Evolutionary conservation across 805 yeast genomes (phyloP).

Genomic region (Yamadazyma ubonensis): DNA sequence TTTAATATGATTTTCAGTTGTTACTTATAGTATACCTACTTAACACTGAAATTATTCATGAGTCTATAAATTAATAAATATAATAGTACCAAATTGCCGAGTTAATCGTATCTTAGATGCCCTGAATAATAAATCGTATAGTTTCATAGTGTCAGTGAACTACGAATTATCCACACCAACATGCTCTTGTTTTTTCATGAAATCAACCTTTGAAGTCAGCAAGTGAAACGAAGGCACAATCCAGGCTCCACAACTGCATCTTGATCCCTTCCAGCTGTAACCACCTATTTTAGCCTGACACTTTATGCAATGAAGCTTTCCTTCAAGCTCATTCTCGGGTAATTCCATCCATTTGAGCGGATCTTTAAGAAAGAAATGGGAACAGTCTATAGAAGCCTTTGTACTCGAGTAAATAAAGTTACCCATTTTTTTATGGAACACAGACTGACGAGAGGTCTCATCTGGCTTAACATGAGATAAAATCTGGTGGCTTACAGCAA

Average conservation of each 20-base stretch:
- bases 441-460: constrained; percentile 61
- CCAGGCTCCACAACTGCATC: constrained; percentile 96
- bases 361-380: constrained; percentile 77
- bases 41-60: too few relatives aligned
- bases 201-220: constrained; percentile 76
- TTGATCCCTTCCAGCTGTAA: constrained; percentile 89
- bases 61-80: too few relatives aligned
- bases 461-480: constrained; percentile 68
- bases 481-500: constrained; percentile 64
- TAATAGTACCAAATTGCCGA: too few relatives aligned
- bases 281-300: constrained; percentile 87
- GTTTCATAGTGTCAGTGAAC: too few relatives aligned
- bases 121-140: too few relatives aligned
- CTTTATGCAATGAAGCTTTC: constrained; percentile 71
- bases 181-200: constrained; percentile 29
- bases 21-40: too few relatives aligned
- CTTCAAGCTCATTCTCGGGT: constrained; percentile 70
- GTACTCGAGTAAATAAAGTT: constrained; percentile 57
- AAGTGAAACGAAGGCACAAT: constrained; percentile 87
- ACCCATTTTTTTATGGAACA: constrained; percentile 62
- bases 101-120: too few relatives aligned
- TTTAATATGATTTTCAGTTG: too few relatives aligned
- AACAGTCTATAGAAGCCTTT: constrained; percentile 62
- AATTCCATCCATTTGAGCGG: constrained; percentile 91
- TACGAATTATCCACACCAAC: too few relatives aligned